Percentiles rank a stretch among this genome's conserved stretches.
Conservation (phyloP, 2,329 filamentous ascomycete genomes). For the Botrytis elliptica region DNA sequence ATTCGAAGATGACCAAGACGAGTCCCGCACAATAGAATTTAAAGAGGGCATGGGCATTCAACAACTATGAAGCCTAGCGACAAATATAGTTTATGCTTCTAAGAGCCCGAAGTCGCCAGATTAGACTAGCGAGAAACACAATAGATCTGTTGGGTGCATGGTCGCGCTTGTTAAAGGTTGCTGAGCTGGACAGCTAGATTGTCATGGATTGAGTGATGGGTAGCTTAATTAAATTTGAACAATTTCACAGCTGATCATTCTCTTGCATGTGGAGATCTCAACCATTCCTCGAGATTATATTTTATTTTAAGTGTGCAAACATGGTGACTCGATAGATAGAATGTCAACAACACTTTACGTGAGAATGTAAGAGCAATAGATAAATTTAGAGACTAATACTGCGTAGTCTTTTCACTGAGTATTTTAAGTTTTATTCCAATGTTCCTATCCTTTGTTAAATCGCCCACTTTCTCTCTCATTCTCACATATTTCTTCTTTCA, state of each 20-base stretch:
- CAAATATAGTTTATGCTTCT: neutral
- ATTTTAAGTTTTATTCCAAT: neutral
- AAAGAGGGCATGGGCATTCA: neutral
- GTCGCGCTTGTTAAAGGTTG: neutral
- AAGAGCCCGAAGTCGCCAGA: accelerated
- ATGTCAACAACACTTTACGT: neutral
- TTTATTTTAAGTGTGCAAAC: neutral
- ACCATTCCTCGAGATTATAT: no score
- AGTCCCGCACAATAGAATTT: neutral
- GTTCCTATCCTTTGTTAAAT: neutral
- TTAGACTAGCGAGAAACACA: no score
- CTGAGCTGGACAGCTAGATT: neutral
- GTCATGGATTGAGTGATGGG: neutral
- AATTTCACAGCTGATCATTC: neutral
- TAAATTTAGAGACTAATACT: neutral
- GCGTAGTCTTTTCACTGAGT: neutral
- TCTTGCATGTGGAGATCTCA: neutral
- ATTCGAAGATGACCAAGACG: neutral
- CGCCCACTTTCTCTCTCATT: no score
- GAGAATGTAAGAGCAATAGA: neutral
- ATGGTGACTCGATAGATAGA: neutral
- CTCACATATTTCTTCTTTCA: neutral
- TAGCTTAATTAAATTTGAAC: neutral
- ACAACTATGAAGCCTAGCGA: neutral
- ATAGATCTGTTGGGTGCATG: no score